A percentile compares a stretch with the other conserved stretches of the same genome.
phyloP scores from a whole-genome alignment of 257 asterid genomes.

The Perilla frutescens region DNA sequence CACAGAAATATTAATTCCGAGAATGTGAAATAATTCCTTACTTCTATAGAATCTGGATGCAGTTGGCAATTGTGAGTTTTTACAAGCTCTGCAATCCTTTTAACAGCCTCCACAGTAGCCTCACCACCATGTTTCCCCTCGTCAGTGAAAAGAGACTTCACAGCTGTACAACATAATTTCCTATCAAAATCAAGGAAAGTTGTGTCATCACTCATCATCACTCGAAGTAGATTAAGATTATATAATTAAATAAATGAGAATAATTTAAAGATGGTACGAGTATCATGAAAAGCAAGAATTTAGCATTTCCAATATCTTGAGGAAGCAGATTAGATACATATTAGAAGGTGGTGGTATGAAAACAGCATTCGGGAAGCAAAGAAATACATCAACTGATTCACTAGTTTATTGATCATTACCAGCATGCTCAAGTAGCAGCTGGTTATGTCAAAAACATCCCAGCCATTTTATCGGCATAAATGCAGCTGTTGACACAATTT shows the following conservation, averaged over 20 bases:
- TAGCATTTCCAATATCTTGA: constrained; percentile 19
- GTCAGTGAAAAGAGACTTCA: constrained; percentile 75
- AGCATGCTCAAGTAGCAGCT: constrained; percentile 13
- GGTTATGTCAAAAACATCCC: constrained; percentile 3
- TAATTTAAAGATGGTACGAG: neutral
- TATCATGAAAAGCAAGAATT: neutral
- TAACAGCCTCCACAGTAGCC: constrained; percentile 92
- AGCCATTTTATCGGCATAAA: neutral
- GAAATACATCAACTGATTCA: neutral
- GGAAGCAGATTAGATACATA: constrained; percentile 7
- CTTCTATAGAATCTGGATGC: constrained; percentile 95
- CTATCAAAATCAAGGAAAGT: constrained; percentile 51
- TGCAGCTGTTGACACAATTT: neutral
- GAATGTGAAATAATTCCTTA: constrained; percentile 34
- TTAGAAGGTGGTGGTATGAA: neutral
- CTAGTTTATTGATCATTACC: neutral
- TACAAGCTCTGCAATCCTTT: constrained; percentile 80
- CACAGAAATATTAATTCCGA: constrained; percentile 21
- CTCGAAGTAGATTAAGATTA: constrained; percentile 14
- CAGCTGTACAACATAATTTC: constrained; percentile 64
- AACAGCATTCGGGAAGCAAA: neutral
- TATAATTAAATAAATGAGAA: constrained; percentile 1
- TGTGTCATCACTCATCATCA: constrained; percentile 5
- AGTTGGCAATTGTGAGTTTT: constrained; percentile 75
- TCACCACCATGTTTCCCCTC: constrained; percentile 98